Evolutionary conservation across 257 asterid species (phyloP).

Genomic region (Petunia axillaris): DNA sequence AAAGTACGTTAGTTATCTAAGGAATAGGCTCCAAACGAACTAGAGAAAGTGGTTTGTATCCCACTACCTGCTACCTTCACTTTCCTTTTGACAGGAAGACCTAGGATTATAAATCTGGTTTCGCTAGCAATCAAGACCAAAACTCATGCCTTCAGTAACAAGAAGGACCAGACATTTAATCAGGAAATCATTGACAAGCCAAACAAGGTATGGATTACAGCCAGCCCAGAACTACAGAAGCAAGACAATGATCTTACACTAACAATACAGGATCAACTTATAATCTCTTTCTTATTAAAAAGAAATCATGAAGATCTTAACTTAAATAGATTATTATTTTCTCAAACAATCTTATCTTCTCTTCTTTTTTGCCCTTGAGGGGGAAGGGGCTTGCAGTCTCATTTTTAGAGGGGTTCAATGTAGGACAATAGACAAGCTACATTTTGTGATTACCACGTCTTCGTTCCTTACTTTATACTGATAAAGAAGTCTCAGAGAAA

Average conservation of each 20-base stretch:
- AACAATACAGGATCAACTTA: not conserved
- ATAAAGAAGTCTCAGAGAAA: constrained; percentile 4
- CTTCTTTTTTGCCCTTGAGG: not conserved
- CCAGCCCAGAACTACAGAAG: not conserved
- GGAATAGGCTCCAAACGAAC: not conserved
- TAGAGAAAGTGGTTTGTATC: not conserved
- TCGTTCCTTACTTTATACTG: not conserved
- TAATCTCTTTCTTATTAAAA: too few relatives aligned
- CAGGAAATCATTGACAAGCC: not conserved
- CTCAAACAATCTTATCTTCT: not conserved
- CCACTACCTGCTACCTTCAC: not conserved
- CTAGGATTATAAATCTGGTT: not conserved
- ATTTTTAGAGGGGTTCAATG: not conserved
- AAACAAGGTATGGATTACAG: not conserved
- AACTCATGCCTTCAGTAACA: not conserved
- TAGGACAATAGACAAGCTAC: not conserved
- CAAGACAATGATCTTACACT: not conserved
- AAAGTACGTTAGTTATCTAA: not conserved
- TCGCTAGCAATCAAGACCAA: not conserved
- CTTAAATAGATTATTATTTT: too few relatives aligned
- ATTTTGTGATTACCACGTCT: not conserved
- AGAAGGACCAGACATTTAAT: not conserved
- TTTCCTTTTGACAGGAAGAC: not conserved
- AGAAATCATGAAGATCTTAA: too few relatives aligned
- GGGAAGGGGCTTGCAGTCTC: not conserved